These are phyloP conservation scores for Suillus alpinus DNA, from an alignment of 768 basidiomycete genomes.

Conservation along the genomic window DNA sequence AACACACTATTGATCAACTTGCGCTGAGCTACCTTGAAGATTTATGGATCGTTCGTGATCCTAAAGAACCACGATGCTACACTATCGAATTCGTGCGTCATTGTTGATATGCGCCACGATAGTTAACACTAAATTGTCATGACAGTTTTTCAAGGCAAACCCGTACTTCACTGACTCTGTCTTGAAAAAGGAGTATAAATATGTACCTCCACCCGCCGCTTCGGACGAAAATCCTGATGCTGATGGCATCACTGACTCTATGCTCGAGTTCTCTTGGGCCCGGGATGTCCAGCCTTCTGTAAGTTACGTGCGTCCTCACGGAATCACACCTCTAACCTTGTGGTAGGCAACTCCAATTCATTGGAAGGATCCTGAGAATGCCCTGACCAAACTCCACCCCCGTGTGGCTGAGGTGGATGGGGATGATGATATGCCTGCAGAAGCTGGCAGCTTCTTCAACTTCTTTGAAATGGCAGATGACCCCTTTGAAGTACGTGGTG, in stretches of 20 bases:
- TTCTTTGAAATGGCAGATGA: constrained; percentile 71
- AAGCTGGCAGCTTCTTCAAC: constrained; percentile 86
- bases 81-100: constrained; percentile 83
- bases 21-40: constrained; percentile 85
- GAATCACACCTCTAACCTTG: neutral
- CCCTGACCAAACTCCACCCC: constrained; percentile 78
- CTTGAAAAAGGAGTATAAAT: constrained; percentile 82
- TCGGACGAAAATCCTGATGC: constrained; percentile 59
- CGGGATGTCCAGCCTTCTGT: constrained; percentile 70
- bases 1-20: constrained; percentile 73
- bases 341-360: constrained; percentile 62
- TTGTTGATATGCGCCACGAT: constrained; percentile 5
- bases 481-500: constrained; percentile 58
- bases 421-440: constrained; percentile 53
- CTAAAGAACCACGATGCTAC: constrained; percentile 74
- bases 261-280: constrained; percentile 81
- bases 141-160: constrained; percentile 81
- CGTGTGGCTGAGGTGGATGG: constrained; percentile 61
- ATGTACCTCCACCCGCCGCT: constrained; percentile 51
- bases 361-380: constrained; percentile 79
- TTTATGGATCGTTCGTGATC: constrained; percentile 76
- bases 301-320: constrained; percentile 19
- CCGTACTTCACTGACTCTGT: constrained; percentile 76
- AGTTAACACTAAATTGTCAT: constrained; percentile 4
- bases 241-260: constrained; percentile 73